Base-by-base conservation (phyloP, 2,329 filamentous ascomycete species). In the Dactylellina sp. region DNA sequence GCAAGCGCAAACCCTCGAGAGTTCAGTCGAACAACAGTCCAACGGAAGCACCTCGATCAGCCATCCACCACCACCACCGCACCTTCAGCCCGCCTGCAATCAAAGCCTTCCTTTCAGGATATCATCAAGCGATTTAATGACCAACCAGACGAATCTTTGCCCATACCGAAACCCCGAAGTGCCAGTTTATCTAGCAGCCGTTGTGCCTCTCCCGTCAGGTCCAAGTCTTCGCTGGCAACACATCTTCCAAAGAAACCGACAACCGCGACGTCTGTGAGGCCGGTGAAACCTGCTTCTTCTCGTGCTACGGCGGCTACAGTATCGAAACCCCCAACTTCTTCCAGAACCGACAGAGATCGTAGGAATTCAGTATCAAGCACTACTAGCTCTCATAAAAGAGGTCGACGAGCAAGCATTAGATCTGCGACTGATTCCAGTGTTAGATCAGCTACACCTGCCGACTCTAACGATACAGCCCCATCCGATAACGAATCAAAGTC, bases 111-210 rank as follows among this genome's bases (percentile, higher is more conserved):
- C 18, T 71, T 71, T 52, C 66, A 71, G 25, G 66, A 71, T 59
- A 71, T 71, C 20, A 71, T 71, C 35, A 71, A 71, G 59, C 66
- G 66, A 35, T 71, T 71, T 52, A 71, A 71, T 39, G 66, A 71
- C 59, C 66, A 71, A 25, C 59, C 59, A 28, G 66, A 71, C 52
- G 66, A 71, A 53, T 63, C 66, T 9, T 25, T 71, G 16, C 66
- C 66, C n/a, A 16, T 71, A 50, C 66, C 66, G 2, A 71, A 71
- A 71, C 46, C 59, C 7, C 66, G 66, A 52, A 71, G 66, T 59
- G 59, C 50, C 7, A 71, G 66, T 59, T 35, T 71, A 46, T 71
- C 66, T 24, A 71, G 66, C 52, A 71, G 66, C 35, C 66, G 66
- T 40, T 71, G 66, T 53, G 66, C 66, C 5, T 71, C 66, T 28